Evolutionary conservation across 805 yeast genomes (phyloP).

Genomic region (Yamadazyma endophytica): DNA sequence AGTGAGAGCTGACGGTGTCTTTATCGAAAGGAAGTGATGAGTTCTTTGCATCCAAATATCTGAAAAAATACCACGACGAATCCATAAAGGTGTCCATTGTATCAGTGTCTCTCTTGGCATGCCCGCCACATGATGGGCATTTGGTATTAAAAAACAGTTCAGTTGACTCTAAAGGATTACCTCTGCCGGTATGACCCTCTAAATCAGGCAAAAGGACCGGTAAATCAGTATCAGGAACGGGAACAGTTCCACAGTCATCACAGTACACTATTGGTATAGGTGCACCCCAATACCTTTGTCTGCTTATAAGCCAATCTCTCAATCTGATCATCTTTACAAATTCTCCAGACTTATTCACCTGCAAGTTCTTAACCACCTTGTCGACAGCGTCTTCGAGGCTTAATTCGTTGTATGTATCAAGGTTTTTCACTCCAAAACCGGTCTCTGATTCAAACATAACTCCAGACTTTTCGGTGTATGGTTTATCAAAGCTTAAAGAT

Average conservation of each 20-base stretch:
- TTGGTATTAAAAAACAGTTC: conserved; percentile 64
- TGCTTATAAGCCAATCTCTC: conserved; percentile 91
- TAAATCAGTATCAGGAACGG: conserved; percentile 83
- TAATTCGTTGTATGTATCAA: conserved; percentile 47
- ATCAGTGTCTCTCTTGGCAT: conserved; percentile 78
- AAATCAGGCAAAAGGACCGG: conserved; percentile 78
- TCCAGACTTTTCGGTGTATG: conserved; percentile 49
- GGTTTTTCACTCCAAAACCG: conserved; percentile 18
- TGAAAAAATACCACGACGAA: conserved; percentile 92
- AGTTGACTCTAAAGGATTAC: conserved; percentile 56
- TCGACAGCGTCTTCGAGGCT: conserved; percentile 47
- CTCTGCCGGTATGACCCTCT: conserved; percentile 58
- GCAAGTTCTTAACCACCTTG: conserved; percentile 43
- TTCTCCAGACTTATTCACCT: too few relatives aligned
- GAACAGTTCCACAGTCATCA: conserved; percentile 77
- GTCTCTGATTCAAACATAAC: conserved; percentile 27
- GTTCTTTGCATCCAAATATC: conserved; percentile 77
- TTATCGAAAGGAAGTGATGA: conserved; percentile 45
- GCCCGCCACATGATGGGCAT: conserved; percentile 78
- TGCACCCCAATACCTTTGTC: conserved; percentile 98
- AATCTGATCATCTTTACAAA: too few relatives aligned
- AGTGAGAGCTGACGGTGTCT: conserved; percentile 16
- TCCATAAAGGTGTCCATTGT: conserved; percentile 99
- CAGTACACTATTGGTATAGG: conserved; percentile 96
- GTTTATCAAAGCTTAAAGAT: conserved; percentile 28